These are phyloP conservation scores for Stachybotrys elegans DNA, from an alignment of 2,329 filamentous ascomycete species.

Conservation along the genomic window DNA sequence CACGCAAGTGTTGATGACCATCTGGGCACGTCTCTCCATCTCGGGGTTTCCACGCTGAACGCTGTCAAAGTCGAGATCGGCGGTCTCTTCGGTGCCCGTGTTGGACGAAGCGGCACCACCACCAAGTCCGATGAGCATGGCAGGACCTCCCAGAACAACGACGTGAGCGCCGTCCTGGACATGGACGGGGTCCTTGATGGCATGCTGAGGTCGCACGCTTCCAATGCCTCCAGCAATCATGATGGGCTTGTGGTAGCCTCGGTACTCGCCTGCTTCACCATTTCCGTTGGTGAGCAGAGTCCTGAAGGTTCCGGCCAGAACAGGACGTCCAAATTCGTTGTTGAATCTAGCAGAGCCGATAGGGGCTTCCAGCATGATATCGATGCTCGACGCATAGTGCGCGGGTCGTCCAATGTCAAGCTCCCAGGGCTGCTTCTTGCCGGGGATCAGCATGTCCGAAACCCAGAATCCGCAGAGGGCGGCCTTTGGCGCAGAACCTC, in stretches of 20 bases:
- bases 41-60: conserved; percentile 97
- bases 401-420: conserved; percentile 81
- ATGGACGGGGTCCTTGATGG: conserved; percentile 73
- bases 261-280: conserved; percentile 55
- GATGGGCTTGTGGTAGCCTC: conserved; percentile 97
- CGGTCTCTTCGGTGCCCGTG: conserved; percentile 79
- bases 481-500: conserved; percentile 88
- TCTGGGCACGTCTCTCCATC: conserved; percentile 90
- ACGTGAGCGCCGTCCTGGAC: conserved; percentile 86
- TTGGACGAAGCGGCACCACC: conserved; percentile 93
- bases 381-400: conserved; percentile 88
- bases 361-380: conserved; percentile 97
- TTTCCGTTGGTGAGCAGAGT: conserved; percentile 67
- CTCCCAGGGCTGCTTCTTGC: conserved; percentile 81
- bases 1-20: conserved; percentile 94
- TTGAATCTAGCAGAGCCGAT: conserved; percentile 95
- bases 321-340: conserved; percentile 94
- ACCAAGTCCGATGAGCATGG: conserved; percentile 95
- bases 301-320: conserved; percentile 83
- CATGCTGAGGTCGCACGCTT: conserved; percentile 84
- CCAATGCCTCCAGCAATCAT: conserved; percentile 97
- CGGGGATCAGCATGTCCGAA: conserved; percentile 87
- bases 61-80: conserved; percentile 93
- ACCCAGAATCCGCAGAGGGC: conserved; percentile 92
- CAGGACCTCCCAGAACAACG: conserved; percentile 89